Base-by-base conservation (phyloP, 495 filamentous ascomycete species). In the Penicillium fimorum region DNA sequence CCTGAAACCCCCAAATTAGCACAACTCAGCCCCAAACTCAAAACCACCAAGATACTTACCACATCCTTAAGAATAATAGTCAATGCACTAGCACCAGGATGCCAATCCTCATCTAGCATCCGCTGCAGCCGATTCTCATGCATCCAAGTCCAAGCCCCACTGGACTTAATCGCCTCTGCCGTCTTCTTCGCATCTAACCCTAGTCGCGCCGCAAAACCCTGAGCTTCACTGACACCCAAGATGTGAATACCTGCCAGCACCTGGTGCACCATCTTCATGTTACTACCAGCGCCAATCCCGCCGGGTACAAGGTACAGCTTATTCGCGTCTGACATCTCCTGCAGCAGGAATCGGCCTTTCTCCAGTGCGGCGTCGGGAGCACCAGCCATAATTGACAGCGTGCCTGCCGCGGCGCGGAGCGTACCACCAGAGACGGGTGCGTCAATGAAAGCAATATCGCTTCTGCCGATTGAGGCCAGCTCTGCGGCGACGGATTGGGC, bases 241-340 rank as follows among this genome's bases (percentile, higher is more conserved):
- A 94, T 92, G 56, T 91, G 84, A 53, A 87, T 85, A 0, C 84
- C 89, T 1, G 89, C 90, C 11, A 92, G 78, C 17, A 94, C 84
- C 68, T 94, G 90, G 70, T 92, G 89, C 48, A 88, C 84, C 82
- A 91, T 90, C 72, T 94, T 94, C 80, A 91, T 88, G 64, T 92
- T 92, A 60, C 86, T 90, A n/a, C 90, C 89, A 0, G 84, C 84
- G 5, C 88, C 88, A 47, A 92, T 74, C 4, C 87, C 89, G 10
- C 89, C 88, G 9, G 81, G 77, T 8, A 94, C 85, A 18, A 88
- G 77, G 60, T 91, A 91, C 30, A 92, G 69, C 66, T 90, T 91
- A 55, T 81, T 66, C 8, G 69, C 59, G 29, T 76, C 79, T 0
- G 78, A 75, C 76, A 94, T 82, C 61, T 79, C 81, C 32, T 83